Conservation (phyloP, 2,329 filamentous ascomycete species). For the Colletotrichum euphorbiae region DNA sequence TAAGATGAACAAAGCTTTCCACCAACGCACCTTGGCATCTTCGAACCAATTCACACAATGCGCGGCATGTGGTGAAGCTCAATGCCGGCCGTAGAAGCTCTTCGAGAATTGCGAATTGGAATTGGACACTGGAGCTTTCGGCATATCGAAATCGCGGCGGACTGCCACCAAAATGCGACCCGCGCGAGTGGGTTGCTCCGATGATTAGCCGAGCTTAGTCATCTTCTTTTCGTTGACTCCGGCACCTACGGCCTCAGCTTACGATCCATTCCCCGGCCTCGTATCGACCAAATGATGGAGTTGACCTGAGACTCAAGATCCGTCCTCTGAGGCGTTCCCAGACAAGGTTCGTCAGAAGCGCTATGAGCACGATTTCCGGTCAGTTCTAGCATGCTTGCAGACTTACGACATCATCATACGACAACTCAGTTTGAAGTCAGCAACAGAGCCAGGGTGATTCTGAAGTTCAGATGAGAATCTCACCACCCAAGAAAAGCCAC, state of each 20-base stretch:
- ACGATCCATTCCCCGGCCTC: too few species aligned
- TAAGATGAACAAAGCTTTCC: background rate
- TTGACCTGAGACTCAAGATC: too few species aligned
- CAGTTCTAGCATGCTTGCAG: too few species aligned
- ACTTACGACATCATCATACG: too few species aligned
- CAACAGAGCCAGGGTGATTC: too few species aligned
- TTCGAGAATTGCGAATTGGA: conserved; percentile 31
- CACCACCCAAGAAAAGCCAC: too few species aligned
- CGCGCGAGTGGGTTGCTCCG: conserved; percentile 4
- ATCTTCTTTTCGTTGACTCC: background rate
- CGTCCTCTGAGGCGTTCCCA: too few species aligned
- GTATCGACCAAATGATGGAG: too few species aligned
- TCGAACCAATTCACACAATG: conserved; percentile 12
- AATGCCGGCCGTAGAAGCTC: conserved; percentile 35
- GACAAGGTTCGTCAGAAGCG: too few species aligned
- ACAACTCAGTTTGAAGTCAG: too few species aligned
- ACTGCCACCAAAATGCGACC: conserved; percentile 38
- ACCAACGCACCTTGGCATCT: conserved; percentile 33
- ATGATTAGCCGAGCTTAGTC: conserved; percentile 37
- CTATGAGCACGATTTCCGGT: too few species aligned
- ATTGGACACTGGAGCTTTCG: conserved; percentile 30
- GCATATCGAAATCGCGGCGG: conserved; percentile 24
- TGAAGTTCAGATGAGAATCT: too few species aligned
- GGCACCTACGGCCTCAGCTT: background rate
- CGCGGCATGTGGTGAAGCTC: conserved; percentile 36